Evolutionary conservation across 2,329 filamentous ascomycete species (phyloP).

Genomic region (Aureobasidium zeae): DNA sequence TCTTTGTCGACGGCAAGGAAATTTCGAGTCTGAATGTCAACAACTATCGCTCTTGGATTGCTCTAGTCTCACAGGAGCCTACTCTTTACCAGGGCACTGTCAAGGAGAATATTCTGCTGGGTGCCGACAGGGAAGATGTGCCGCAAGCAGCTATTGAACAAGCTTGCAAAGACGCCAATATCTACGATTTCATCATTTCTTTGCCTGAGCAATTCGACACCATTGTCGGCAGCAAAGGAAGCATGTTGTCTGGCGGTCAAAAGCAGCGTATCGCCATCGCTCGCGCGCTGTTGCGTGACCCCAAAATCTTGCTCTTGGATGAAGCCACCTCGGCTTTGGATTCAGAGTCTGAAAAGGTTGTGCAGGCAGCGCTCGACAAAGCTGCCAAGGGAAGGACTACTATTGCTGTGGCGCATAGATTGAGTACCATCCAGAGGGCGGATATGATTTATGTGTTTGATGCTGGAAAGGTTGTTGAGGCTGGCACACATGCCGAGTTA

Average conservation of each 20-base stretch:
- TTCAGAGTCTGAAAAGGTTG: conserved; percentile 67
- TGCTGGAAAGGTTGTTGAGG: conserved; percentile 74
- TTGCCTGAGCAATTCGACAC: conserved; percentile 80
- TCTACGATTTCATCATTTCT: conserved; percentile 83
- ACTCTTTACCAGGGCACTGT: conserved; percentile 91
- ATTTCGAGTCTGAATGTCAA: conserved; percentile 74
- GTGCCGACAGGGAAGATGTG: conserved; percentile 55
- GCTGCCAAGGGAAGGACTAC: conserved; percentile 66
- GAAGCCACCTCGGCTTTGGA: conserved; percentile 64
- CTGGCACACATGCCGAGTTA: conserved; percentile 62
- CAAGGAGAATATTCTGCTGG: conserved; percentile 79
- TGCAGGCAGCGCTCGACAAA: conserved; percentile 70
- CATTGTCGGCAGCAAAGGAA: conserved; percentile 67
- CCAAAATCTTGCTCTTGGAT: conserved; percentile 75
- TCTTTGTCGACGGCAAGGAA: conserved; percentile 75
- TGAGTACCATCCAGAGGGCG: conserved; percentile 89
- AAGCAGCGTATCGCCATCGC: conserved; percentile 94
- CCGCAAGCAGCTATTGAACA: conserved; percentile 63
- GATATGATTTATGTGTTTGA: conserved; percentile 97
- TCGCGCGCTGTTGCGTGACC: conserved; percentile 79
- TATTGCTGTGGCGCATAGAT: conserved; percentile 84
- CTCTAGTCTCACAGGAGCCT: conserved; percentile 88
- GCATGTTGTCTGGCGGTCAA: conserved; percentile 79
- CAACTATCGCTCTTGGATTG: conserved; percentile 73
- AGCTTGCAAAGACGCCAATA: conserved; percentile 83